phyloP scores from a whole-genome alignment of 1,284 basidiomycete species.

The Irpex sp. region DNA sequence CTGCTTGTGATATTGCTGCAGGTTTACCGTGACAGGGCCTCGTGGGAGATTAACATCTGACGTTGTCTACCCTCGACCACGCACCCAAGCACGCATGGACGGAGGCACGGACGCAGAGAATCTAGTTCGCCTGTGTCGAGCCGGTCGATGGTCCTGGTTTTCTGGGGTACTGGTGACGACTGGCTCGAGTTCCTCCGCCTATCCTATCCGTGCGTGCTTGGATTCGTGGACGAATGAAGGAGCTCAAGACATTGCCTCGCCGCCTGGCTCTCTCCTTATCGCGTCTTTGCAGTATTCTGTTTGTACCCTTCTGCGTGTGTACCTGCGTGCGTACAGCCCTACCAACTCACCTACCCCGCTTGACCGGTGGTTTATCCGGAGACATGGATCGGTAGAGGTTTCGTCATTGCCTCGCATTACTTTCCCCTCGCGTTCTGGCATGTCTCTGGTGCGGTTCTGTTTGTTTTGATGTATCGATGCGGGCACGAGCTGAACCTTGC shows the following conservation, averaged over 20 bases:
- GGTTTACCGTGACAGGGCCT: neutral
- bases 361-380: neutral
- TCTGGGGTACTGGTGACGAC: neutral
- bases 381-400: neutral
- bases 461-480: neutral
- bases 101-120: neutral
- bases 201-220: neutral
- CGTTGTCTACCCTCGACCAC: neutral
- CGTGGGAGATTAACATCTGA: neutral
- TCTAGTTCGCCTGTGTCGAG: neutral
- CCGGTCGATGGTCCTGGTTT: neutral
- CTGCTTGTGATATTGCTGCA: neutral
- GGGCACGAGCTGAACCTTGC: neutral
- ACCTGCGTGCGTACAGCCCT: neutral
- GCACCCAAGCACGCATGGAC: neutral
- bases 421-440: neutral
- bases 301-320: neutral
- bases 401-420: slow-evolving; percentile 1
- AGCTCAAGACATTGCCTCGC: neutral
- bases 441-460: neutral
- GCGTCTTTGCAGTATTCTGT: neutral
- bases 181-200: neutral
- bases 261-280: neutral
- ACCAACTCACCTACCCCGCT: neutral
- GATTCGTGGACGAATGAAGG: neutral